Percentiles rank a stretch among this genome's conserved stretches.
These are phyloP conservation scores for Pinus albicaulis DNA, from an alignment of 75 land plant genomes.

Conservation along the genomic window DNA sequence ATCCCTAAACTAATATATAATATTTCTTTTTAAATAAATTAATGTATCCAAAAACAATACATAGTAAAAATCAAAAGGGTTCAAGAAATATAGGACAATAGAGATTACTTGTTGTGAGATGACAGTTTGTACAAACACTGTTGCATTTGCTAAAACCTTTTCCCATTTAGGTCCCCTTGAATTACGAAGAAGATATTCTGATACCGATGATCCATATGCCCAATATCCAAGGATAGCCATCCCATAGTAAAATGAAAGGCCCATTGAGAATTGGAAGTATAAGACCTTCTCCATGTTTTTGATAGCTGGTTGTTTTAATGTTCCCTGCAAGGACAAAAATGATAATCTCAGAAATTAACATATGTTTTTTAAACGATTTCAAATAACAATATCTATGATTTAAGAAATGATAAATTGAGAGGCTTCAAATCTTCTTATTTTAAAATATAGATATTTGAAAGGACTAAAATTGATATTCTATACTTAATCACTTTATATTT, in stretches of 20 bases:
- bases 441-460: too few relatives aligned
- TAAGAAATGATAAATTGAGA: too few relatives aligned
- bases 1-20: too few relatives aligned
- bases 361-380: too few relatives aligned
- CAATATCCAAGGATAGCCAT: constrained; percentile 52
- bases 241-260: constrained; percentile 28
- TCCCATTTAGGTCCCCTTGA: constrained; percentile 48
- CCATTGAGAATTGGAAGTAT: constrained; percentile 33
- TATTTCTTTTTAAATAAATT: too few relatives aligned
- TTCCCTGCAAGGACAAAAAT: constrained; percentile 19
- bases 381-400: too few relatives aligned
- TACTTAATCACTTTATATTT: too few relatives aligned
- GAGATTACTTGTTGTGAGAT: constrained; percentile 46
- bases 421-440: too few relatives aligned
- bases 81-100: background rate
- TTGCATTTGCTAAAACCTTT: constrained; percentile 28
- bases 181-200: constrained; percentile 32
- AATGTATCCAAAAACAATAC: background rate
- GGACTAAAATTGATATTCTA: too few relatives aligned
- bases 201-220: constrained; percentile 57
- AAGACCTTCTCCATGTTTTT: constrained; percentile 51
- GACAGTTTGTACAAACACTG: constrained; percentile 35
- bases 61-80: background rate
- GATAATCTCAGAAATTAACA: background rate
- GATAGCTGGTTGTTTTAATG: constrained; percentile 29